Conservation (phyloP, 805 yeast species). For the Nakazawaea anatomiae region DNA sequence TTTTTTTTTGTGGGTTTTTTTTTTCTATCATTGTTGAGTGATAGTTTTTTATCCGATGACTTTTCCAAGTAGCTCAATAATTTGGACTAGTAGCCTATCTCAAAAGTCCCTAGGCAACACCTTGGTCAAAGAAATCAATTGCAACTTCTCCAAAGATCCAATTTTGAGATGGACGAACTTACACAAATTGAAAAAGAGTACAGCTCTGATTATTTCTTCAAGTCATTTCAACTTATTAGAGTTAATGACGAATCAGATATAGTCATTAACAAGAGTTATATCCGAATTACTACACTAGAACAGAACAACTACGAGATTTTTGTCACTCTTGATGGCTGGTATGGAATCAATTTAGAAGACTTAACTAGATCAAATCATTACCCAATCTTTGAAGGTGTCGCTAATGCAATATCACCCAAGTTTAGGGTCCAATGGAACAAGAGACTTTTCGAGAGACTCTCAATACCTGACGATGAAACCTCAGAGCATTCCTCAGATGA, state of each 20-base stretch:
- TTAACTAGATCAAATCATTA: slow-evolving; percentile 1
- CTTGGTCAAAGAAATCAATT: too few species aligned
- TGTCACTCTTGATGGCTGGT: slow-evolving; percentile 24
- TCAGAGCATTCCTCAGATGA: not conserved
- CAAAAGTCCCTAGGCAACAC: too few species aligned
- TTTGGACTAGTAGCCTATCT: too few species aligned
- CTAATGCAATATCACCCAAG: slow-evolving; percentile 8
- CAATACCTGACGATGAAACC: not conserved
- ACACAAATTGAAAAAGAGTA: not conserved
- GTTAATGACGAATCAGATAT: slow-evolving; percentile 2
- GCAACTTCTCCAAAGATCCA: too few species aligned
- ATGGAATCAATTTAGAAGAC: not conserved
- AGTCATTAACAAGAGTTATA: not conserved
- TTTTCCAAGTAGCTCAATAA: too few species aligned
- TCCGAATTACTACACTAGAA: slow-evolving; percentile 14
- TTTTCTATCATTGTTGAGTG: not conserved
- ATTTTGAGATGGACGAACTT: slow-evolving; percentile 3
- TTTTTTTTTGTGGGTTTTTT: too few species aligned
- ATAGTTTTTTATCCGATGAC: too few species aligned
- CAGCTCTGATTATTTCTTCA: slow-evolving; percentile 1
- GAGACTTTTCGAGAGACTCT: not conserved
- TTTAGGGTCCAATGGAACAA: slow-evolving; percentile 1
- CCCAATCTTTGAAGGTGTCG: slow-evolving; percentile 26
- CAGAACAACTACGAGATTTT: slow-evolving; percentile 8
- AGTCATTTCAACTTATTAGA: not conserved